Evolutionary conservation across 1,284 basidiomycete species (phyloP), one percentile per base, ranked within the genome.

Genomic region (Rhodotorula sp.): DNA sequence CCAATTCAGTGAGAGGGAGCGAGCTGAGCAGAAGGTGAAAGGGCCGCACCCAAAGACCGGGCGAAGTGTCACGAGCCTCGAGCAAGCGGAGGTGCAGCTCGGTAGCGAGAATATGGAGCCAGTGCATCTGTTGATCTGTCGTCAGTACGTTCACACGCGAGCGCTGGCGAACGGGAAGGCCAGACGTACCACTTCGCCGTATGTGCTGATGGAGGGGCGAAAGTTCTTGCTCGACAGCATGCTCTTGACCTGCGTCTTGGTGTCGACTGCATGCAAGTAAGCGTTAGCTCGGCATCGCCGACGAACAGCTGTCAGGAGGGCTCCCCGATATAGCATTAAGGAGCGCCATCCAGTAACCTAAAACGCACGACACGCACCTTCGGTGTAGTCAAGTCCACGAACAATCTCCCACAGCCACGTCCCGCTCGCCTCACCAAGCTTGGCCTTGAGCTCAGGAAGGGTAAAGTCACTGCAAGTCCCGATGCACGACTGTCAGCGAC

Each of bases 171-270:
- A 10, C 17, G 45, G 21, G 10, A 16, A 48, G 9, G 14, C 1
- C 19, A 9, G 53, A 14, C 25, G n/a, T 42, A 75, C 77, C 0
- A 92, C 93, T 76, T 94, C 89, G 10, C 87, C 84, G 17, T 86
- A 82, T 50, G 88, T 89, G 3, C 85, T 89, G 49, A 97, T 88
- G 2, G 89, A 87, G 34, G 88, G 88, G 0, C 89, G 88, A 34
- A 96, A 87, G 78, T 96, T 97, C 81, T 97, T 97, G 16, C 92
- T 90, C 0, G 93, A 92, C 64, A 93, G 84, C 94, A 97, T 97
- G 75, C 91, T 93, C 83, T 97, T 97, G 53, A 90, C 84, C 0
- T 86, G 84, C 5, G 90, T 86, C 80, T 93, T 93, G 78, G 92
- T 91, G 79, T 92, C 94, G 58, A 97, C 94, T 92, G 77, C 16